Evolutionary conservation across 768 basidiomycete species (phyloP).

Genomic region (Auriculariales sp.): DNA sequence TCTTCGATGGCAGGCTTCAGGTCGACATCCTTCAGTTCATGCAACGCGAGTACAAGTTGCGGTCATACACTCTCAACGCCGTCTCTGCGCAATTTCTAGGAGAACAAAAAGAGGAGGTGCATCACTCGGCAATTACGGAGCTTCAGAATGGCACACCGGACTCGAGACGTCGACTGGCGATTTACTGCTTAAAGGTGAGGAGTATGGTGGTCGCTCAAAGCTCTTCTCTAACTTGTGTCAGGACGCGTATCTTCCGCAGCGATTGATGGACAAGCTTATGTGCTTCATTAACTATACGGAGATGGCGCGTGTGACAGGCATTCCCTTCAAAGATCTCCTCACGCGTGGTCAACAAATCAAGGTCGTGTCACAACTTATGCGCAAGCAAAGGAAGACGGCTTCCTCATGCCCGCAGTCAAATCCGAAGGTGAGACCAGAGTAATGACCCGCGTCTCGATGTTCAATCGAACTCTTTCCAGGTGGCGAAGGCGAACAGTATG

Average conservation of each 20-base stretch:
- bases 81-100: conserved; percentile 96
- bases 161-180: conserved; percentile 80
- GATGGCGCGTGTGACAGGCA: conserved; percentile 99
- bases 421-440: conserved; percentile 47
- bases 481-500: conserved; percentile 94
- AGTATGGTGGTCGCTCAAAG: background rate
- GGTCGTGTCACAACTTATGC: conserved; percentile 88
- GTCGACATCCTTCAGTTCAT: conserved; percentile 94
- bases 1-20: conserved; percentile 83
- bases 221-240: conserved; percentile 16
- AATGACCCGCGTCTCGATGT: background rate
- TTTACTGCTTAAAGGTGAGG: conserved; percentile 90
- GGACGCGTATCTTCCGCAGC: conserved; percentile 97
- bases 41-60: conserved; percentile 95
- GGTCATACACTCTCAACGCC: conserved; percentile 93
- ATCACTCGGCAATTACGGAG: conserved; percentile 96
- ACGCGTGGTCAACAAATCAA: conserved; percentile 97
- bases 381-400: conserved; percentile 87
- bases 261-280: conserved; percentile 95
- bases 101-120: conserved; percentile 98
- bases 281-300: conserved; percentile 97
- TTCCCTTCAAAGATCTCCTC: conserved; percentile 92
- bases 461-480: conserved; percentile 1
- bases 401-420: conserved; percentile 75
- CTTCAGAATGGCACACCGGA: conserved; percentile 94